Conservation (phyloP, 2,329 filamentous ascomycete species). For the Stachybotrys elegans region DNA sequence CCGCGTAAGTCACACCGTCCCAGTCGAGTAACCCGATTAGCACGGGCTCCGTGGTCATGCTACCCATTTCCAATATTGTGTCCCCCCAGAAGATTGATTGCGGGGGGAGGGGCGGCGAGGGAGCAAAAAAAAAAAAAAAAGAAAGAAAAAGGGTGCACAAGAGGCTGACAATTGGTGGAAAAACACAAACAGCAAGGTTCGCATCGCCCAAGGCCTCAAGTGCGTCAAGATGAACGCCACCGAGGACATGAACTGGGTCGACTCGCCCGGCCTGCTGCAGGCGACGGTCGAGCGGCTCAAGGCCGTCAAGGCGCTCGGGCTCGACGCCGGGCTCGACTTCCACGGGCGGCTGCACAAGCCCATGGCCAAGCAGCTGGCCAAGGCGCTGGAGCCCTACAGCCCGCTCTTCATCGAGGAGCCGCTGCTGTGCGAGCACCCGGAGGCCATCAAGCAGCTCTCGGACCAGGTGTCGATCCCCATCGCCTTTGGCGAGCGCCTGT, state of each 20-base stretch:
- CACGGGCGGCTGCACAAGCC: constrained; percentile 69
- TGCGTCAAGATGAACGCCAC: constrained; percentile 73
- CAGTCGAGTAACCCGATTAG: constrained; percentile 3
- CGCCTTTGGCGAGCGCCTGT: constrained; percentile 63
- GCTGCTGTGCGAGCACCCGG: constrained; percentile 59
- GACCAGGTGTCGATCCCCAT: constrained; percentile 53
- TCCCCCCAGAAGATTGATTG: too few relatives aligned
- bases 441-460: constrained; percentile 49
- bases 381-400: constrained; percentile 57
- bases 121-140: neutral
- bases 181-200: constrained; percentile 29
- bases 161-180: neutral
- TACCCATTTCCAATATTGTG: too few relatives aligned
- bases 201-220: constrained; percentile 55
- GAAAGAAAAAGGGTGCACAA: neutral
- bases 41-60: too few relatives aligned
- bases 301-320: constrained; percentile 60
- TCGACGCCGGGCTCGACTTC: constrained; percentile 69
- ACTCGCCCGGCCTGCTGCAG: constrained; percentile 58
- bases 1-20: constrained; percentile 39
- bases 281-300: constrained; percentile 60
- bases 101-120: too few relatives aligned
- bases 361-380: constrained; percentile 69
- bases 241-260: constrained; percentile 67
- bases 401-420: constrained; percentile 71